Conservation (phyloP, 805 yeast genomes). For the Nakazawaea siamensis region DNA sequence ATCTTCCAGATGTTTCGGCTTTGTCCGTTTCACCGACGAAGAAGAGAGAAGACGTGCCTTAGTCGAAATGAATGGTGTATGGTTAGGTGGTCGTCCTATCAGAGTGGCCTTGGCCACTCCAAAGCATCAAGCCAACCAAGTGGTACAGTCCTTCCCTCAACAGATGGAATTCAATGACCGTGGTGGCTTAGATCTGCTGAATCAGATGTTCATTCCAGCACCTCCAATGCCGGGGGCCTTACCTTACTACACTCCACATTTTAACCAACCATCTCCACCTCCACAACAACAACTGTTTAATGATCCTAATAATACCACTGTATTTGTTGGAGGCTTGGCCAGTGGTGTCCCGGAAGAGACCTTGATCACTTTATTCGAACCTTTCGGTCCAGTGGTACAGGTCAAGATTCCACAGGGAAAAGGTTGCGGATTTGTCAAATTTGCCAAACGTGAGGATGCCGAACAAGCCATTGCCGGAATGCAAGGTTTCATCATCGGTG, state of each 20-base stretch:
- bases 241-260: constrained; percentile 10
- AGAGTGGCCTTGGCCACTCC: constrained; percentile 79
- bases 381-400: constrained; percentile 63
- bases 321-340: constrained; percentile 63
- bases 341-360: constrained; percentile 55
- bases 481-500: constrained; percentile 76
- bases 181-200: constrained; percentile 9
- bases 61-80: constrained; percentile 67
- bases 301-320: constrained; percentile 72
- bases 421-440: constrained; percentile 74
- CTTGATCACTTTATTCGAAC: constrained; percentile 52
- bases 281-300: constrained; percentile 16
- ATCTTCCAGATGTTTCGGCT: constrained; percentile 72
- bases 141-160: not conserved
- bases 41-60: constrained; percentile 62
- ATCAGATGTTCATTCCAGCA: constrained; percentile 7
- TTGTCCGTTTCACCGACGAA: constrained; percentile 68
- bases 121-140: constrained; percentile 30
- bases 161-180: constrained; percentile 10
- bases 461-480: constrained; percentile 69
- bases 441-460: constrained; percentile 60
- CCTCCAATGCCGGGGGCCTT: constrained; percentile 12
- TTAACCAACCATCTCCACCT: constrained; percentile 9
- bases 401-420: constrained; percentile 74
- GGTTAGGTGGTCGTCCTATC: constrained; percentile 72